Percentiles rank a stretch among this genome's conserved stretches.
Evolutionary conservation across 805 yeast genomes (phyloP).

Genomic region (Pichia paraexigua): DNA sequence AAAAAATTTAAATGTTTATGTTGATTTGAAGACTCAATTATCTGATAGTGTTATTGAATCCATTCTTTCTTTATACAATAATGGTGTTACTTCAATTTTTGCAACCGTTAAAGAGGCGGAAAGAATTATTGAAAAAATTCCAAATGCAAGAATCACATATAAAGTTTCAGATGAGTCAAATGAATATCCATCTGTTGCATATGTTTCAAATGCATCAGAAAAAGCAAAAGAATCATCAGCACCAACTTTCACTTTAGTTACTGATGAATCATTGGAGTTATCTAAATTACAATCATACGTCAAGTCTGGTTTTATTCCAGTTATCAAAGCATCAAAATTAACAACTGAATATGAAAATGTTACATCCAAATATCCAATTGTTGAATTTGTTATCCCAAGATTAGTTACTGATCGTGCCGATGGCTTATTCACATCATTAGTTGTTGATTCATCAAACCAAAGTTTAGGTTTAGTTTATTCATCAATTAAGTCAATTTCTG

Average conservation of each 20-base stretch:
- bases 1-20: slow-evolving; percentile 8
- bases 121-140: slow-evolving; percentile 22
- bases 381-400: slow-evolving; percentile 38
- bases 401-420: slow-evolving; percentile 79
- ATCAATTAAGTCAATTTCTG: slow-evolving; percentile 68
- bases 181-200: slow-evolving; percentile 16
- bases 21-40: slow-evolving; percentile 17
- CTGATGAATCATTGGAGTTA: background rate
- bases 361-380: slow-evolving; percentile 25
- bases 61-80: slow-evolving; percentile 22
- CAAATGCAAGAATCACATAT: slow-evolving; percentile 28
- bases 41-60: slow-evolving; percentile 17
- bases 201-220: background rate
- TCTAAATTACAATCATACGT: background rate
- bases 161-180: slow-evolving; percentile 12
- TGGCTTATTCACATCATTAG: slow-evolving; percentile 78
- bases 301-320: slow-evolving; percentile 30
- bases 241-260: background rate
- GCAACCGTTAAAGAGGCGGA: slow-evolving; percentile 15
- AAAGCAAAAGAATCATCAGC: slow-evolving; percentile 4
- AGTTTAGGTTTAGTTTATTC: slow-evolving; percentile 90
- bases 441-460: slow-evolving; percentile 58
- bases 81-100: slow-evolving; percentile 24
- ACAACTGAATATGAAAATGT: slow-evolving; percentile 28
- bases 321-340: slow-evolving; percentile 24